Evolutionary conservation across 257 asterid genomes (phyloP).

Genomic region (Ophiorrhiza pumila): DNA sequence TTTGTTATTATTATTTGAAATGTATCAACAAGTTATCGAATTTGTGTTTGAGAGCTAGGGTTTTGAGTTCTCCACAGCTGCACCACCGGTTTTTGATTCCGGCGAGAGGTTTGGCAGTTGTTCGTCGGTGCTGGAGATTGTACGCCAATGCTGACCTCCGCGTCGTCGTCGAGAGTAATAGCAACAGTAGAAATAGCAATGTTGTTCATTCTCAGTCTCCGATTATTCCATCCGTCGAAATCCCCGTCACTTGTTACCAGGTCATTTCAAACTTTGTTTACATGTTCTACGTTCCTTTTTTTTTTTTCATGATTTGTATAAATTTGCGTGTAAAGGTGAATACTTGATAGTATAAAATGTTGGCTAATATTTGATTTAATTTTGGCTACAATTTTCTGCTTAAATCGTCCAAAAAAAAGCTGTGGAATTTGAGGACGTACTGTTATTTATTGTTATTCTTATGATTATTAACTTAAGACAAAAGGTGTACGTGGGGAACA

Average conservation of each 20-base stretch:
- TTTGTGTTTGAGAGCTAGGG: slow-evolving; percentile 19
- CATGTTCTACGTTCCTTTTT: not conserved
- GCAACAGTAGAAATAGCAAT: slow-evolving; percentile 11
- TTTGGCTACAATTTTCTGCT: not conserved
- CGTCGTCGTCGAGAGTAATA: slow-evolving; percentile 9
- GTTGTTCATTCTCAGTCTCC: slow-evolving; percentile 18
- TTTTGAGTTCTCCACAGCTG: slow-evolving; percentile 11
- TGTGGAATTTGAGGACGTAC: not conserved
- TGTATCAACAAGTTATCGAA: not conserved
- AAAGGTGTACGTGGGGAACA: not conserved
- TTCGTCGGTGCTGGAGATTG: slow-evolving; percentile 23
- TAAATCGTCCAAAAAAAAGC: not conserved
- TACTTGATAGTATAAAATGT: too few species aligned
- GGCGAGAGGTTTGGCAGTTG: slow-evolving; percentile 4
- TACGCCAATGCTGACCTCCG: slow-evolving; percentile 29
- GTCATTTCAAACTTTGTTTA: slow-evolving; percentile 23
- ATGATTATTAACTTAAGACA: not conserved
- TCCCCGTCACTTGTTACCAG: slow-evolving; percentile 96
- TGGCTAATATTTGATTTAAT: not conserved
- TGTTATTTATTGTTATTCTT: not conserved
- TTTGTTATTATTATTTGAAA: not conserved
- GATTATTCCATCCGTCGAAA: slow-evolving; percentile 41
- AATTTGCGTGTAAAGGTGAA: not conserved
- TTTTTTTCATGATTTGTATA: not conserved
- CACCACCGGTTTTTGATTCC: not conserved